Conservation (phyloP, 345 rosid genomes). For the Raphanus raphanistrum region DNA sequence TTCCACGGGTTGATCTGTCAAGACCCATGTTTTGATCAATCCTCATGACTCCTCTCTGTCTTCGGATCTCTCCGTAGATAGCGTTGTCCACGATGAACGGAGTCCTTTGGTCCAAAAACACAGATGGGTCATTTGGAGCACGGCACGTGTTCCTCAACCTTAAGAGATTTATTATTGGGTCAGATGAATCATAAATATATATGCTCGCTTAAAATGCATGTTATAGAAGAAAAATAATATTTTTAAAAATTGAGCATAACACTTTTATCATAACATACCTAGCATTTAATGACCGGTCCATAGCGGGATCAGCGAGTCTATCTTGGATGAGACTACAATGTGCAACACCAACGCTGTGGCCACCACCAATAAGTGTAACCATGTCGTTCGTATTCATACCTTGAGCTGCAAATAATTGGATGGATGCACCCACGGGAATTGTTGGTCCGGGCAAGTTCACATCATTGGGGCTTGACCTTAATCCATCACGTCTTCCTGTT, state of each 20-base stretch:
- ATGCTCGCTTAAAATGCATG: not conserved
- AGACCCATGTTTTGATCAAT: constrained; percentile 59
- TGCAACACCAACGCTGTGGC: constrained; percentile 68
- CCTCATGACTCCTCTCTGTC: constrained; percentile 53
- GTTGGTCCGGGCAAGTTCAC: constrained; percentile 70
- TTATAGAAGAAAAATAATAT: not conserved
- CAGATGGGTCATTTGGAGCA: constrained; percentile 46
- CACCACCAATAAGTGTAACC: constrained; percentile 71
- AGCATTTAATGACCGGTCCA: constrained; percentile 49
- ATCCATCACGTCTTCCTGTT: constrained; percentile 66
- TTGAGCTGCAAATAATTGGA: constrained; percentile 42
- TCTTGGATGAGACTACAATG: constrained; percentile 63
- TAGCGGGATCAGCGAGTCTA: constrained; percentile 53
- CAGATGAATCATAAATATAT: not conserved
- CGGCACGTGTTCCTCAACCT: constrained; percentile 45
- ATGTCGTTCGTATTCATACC: constrained; percentile 53
- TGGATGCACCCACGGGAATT: constrained; percentile 42
- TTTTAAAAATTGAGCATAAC: not conserved
- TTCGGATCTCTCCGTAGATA: constrained; percentile 44
- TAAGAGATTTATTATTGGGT: not conserved
- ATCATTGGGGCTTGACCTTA: constrained; percentile 43
- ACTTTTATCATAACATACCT: constrained; percentile 3
- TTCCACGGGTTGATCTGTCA: constrained; percentile 41
- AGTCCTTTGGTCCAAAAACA: constrained; percentile 62
- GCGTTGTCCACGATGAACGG: constrained; percentile 49